These are phyloP conservation scores for Cryptococcus jaspeensis DNA, from an alignment of 1,284 basidiomycete species.

Conservation along the genomic window DNA sequence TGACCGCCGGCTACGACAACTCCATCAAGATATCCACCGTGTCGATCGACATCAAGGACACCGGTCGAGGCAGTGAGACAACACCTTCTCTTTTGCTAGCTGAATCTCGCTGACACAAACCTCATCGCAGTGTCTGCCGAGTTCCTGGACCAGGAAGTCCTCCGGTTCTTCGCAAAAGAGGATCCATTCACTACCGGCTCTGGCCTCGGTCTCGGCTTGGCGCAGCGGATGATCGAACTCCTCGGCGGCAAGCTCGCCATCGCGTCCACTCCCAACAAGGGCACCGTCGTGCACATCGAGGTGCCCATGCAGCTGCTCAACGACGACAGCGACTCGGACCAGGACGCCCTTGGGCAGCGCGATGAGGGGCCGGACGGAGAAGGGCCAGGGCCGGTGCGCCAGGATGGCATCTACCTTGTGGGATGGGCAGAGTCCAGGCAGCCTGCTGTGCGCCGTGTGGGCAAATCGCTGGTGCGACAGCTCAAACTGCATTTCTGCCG, in stretches of 20 bases:
- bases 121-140: slow-evolving; percentile 41
- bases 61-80: slow-evolving; percentile 38
- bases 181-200: slow-evolving; percentile 43
- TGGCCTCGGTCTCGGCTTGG: slow-evolving; percentile 44
- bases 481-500: slow-evolving; percentile 32
- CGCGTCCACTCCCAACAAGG: slow-evolving; percentile 38
- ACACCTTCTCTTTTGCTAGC: not conserved
- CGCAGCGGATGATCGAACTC: slow-evolving; percentile 46
- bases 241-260: slow-evolving; percentile 49
- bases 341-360: slow-evolving; percentile 21
- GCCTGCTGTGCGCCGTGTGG: slow-evolving; percentile 22
- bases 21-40: slow-evolving; percentile 23
- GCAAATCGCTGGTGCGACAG: slow-evolving; percentile 31
- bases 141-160: slow-evolving; percentile 37
- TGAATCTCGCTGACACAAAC: too few relatives aligned
- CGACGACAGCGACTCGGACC: slow-evolving; percentile 13
- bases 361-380: slow-evolving; percentile 2
- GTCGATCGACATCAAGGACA: slow-evolving; percentile 41
- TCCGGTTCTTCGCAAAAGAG: slow-evolving; percentile 43
- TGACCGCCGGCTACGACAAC: slow-evolving; percentile 40
- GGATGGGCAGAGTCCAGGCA: slow-evolving; percentile 25
- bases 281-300: slow-evolving; percentile 42
- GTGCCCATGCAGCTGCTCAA: slow-evolving; percentile 30
- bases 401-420: slow-evolving; percentile 29
- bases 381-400: slow-evolving; percentile 12